Evolutionary conservation across 129 eudicot species (phyloP), one percentile per base, ranked within the genome.

Genomic region (Cynara cardunculus): DNA sequence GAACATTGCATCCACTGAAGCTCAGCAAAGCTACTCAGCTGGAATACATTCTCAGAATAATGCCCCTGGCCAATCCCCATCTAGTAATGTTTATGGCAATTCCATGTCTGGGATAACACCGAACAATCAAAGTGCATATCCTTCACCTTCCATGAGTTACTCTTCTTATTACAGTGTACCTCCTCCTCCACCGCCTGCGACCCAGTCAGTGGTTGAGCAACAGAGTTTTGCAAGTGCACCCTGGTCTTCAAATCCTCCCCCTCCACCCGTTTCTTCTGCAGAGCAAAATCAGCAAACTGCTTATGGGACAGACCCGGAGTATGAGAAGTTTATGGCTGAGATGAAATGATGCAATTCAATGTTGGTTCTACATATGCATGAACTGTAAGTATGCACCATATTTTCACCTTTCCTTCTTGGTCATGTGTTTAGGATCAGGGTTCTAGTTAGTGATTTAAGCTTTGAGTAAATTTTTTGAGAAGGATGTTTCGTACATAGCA

Each of bases 281-380:
- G 98, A 87, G 53, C 86, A 78, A 69, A 81, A 44, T 71, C 86
- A 90, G 84, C 88, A 80, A 79, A 75, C 81, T 71, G 44, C 89
- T 62, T 78, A 86, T 32, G 91, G 90, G 19, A 65, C 89, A 25
- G 98, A 94, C 59, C 39, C 90, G 0, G 98, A 94, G 84, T 94
- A 91, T 81, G 98, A 91, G 66, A 91, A 89, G 90, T 94, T 94
- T 86, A 91, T 94, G 97, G 91, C 98, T 37, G 98, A 94, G 86
- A 86, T 91, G 93, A 89, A 89, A 86, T 88, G 85, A 87, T 24
- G 81, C 69, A 10, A 66, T 28, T 11, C 72, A 56, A 25, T 67
- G 84, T 65, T 28, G 35, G 66, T 27, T 34, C 68, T 37, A 25
- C 32, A 30, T 53, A 65, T 66, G 59, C 73, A 79, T 61, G 1